Conservation (phyloP, 1,284 basidiomycete genomes). For the Mycena sp. region DNA sequence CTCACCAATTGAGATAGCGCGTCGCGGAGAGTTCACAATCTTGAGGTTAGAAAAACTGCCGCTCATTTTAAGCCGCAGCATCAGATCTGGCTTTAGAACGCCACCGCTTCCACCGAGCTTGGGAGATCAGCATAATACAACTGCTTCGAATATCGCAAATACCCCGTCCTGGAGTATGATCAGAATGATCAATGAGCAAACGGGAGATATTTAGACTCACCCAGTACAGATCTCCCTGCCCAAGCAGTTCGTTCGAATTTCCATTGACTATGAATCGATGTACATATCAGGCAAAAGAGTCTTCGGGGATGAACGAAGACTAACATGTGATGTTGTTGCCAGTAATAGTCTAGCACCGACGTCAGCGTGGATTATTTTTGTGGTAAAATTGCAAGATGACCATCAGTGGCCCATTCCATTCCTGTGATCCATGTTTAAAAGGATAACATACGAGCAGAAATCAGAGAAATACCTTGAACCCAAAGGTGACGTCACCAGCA, state of each 20-base stretch:
- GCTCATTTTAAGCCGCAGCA: constrained; percentile 20
- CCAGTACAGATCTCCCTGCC: constrained; percentile 19
- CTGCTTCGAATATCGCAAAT: background rate
- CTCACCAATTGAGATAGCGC: constrained; percentile 22
- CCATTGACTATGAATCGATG: constrained; percentile 13
- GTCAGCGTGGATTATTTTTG: background rate
- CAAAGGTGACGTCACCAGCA: constrained; percentile 16
- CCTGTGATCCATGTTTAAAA: background rate
- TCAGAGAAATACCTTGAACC: background rate
- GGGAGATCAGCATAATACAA: background rate
- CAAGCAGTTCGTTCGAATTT: constrained; percentile 7
- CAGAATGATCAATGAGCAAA: background rate
- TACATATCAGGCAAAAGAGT: background rate
- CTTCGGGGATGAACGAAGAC: background rate
- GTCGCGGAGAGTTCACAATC: constrained; percentile 20
- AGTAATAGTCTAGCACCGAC: background rate
- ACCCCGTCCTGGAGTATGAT: constrained; percentile 11
- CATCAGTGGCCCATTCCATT: constrained; percentile 24
- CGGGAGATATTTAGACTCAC: no score
- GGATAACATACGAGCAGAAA: no score
- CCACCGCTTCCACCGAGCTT: constrained; percentile 26
- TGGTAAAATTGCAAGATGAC: background rate
- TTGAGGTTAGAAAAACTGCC: constrained; percentile 21
- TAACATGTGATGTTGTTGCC: constrained; percentile 20
- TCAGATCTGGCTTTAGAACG: constrained; percentile 26